Evolutionary conservation across 345 rosid genomes (phyloP).

Genomic region (Angophora floribunda): DNA sequence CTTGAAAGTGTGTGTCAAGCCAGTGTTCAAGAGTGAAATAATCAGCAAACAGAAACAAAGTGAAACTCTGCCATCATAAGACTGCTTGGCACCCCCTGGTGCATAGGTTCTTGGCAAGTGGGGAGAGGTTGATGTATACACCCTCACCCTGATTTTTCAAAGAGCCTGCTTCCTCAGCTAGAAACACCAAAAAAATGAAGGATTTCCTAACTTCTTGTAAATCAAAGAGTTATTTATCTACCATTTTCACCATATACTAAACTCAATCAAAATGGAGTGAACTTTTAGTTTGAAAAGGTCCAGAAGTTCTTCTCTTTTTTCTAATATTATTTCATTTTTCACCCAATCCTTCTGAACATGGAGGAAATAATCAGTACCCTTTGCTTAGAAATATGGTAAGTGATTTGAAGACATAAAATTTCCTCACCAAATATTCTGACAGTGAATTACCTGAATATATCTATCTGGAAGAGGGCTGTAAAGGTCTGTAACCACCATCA

Average conservation of each 20-base stretch:
- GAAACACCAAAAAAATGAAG: not conserved
- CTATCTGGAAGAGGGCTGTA: slow-evolving; percentile 52
- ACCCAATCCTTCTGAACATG: not conserved
- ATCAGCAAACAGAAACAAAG: not conserved
- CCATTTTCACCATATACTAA: not conserved
- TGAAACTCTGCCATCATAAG: not conserved
- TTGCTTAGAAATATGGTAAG: not conserved
- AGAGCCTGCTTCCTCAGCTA: not conserved
- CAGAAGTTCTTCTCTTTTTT: not conserved
- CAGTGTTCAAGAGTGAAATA: slow-evolving; percentile 57
- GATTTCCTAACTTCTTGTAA: not conserved
- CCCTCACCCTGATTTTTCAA: not conserved
- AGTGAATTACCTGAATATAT: slow-evolving; percentile 41
- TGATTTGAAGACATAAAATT: not conserved
- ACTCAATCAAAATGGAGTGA: not conserved
- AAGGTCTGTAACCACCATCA: slow-evolving; percentile 65
- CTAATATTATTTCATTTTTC: not conserved
- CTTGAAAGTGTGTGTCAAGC: slow-evolving; percentile 59
- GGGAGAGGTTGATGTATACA: not conserved
- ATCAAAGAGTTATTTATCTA: not conserved
- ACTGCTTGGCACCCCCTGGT: not conserved
- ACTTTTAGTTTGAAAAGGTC: not conserved
- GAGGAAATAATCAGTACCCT: not conserved
- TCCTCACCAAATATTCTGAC: not conserved
- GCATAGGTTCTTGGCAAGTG: not conserved